Base-by-base conservation (phyloP, 164 flowering plant species). In the Stephania japonica region DNA sequence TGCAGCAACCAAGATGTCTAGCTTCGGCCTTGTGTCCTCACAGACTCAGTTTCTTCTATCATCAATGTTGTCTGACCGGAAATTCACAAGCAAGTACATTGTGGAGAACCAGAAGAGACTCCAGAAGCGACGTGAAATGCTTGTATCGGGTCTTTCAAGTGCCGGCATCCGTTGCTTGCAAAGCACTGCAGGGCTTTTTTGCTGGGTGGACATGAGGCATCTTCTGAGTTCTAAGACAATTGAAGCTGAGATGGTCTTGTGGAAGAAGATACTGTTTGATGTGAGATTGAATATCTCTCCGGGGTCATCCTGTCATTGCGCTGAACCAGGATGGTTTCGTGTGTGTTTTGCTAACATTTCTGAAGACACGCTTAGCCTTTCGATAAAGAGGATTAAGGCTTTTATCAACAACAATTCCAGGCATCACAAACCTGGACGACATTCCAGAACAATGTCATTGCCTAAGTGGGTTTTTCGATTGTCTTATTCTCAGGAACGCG, bases 251-350 rank as follows among this genome's bases (percentile, higher is more conserved):
- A 32, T 76, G 71, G 74, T n/a, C 3, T 24, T 76, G 11, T 76
- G 78, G 78, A 72, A 76, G 32, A 71, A 61, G 50, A 43, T 76
- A 18, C 9, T 76, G 26, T 67, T 63, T 70, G 66, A 71, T 24
- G 74, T 67, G 64, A 71, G 67, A 50, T n/a, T 76, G 25, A 76
- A 76, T 43, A 42, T 71, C 1, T 71, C 78, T 41, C 78, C 78
- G 4, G 78, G 78, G 11, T 71, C 78, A 16, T 71, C 78, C 5
- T 76, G 78, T 59, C 78, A 76, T 41, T 76, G 78, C 43, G 66
- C 70, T 26, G 78, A 76, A 76, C 74, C 78, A 1, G 78, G 78
- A 2, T 76, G 78, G 80, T 77, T 77, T 71, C 32, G 76, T 11
- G 65, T 69, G 19, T 73, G 76, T 70, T 72, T 68, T 61, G 74